A percentile compares a stretch with the other conserved stretches of the same genome.
Conservation (phyloP, 768 basidiomycete genomes). For the Termitomyces heimii region DNA sequence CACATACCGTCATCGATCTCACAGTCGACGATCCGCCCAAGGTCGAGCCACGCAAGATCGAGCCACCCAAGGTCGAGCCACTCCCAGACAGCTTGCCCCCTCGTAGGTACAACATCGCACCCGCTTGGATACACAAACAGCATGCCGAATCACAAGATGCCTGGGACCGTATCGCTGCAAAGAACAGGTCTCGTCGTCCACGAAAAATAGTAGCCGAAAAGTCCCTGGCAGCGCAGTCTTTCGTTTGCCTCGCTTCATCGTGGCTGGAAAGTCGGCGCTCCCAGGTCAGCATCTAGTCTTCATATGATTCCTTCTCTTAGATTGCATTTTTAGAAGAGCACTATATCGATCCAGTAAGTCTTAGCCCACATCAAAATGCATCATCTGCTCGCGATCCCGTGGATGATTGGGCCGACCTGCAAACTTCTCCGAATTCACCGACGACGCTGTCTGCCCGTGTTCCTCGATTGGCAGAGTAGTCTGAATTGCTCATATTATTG, state of each 20-base stretch:
- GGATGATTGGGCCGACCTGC: constrained; percentile 27
- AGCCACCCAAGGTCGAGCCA: constrained; percentile 2
- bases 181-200: not conserved
- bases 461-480: constrained; percentile 70
- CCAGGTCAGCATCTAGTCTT: not conserved
- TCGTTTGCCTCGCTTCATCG: not conserved
- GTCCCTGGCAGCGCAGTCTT: not conserved
- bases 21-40: constrained; percentile 3
- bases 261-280: constrained; percentile 6
- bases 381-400: constrained; percentile 12
- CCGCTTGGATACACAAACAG: constrained; percentile 13
- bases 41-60: not conserved
- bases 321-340: not conserved
- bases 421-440: constrained; percentile 75
- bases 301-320: not conserved
- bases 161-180: constrained; percentile 6
- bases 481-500: no score
- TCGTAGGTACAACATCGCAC: constrained; percentile 11
- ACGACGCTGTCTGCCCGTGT: constrained; percentile 51
- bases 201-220: not conserved
- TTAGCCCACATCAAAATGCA: constrained; percentile 1
- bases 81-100: not conserved
- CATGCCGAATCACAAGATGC: not conserved
- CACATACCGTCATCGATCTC: constrained; percentile 1
- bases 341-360: not conserved